Evolutionary conservation across 2,329 filamentous ascomycete species (phyloP).

Genomic region (Penicillium palitans): DNA sequence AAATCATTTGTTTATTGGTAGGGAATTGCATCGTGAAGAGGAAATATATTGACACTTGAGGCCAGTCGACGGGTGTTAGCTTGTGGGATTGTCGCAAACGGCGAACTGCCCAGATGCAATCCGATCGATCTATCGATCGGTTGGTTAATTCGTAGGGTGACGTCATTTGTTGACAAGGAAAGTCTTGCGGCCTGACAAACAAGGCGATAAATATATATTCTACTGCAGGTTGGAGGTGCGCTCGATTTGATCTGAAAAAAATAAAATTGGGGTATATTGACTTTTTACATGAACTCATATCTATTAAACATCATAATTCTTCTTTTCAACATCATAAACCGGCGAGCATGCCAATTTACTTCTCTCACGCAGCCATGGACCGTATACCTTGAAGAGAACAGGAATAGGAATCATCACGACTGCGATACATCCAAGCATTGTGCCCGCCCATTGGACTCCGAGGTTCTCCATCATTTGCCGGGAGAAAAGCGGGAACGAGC

Average conservation of each 20-base stretch:
- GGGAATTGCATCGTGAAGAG: background rate
- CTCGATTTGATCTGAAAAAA: background rate
- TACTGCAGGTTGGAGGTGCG: background rate
- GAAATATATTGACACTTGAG: background rate
- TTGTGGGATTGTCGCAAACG: background rate
- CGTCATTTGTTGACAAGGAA: background rate
- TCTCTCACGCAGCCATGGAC: slow-evolving; percentile 8
- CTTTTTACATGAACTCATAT: background rate
- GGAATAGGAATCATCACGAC: slow-evolving; percentile 10
- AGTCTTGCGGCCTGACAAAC: background rate
- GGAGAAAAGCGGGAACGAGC: slow-evolving; percentile 11
- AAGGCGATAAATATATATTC: background rate
- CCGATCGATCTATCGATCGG: background rate
- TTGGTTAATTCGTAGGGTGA: background rate
- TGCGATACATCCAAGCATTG: slow-evolving; percentile 10
- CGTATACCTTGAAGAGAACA: slow-evolving; percentile 11
- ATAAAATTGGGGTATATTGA: slow-evolving; percentile 3
- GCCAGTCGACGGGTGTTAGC: background rate
- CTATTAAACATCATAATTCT: slow-evolving; percentile 10
- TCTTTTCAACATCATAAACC: slow-evolving; percentile 11
- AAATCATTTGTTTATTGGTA: background rate
- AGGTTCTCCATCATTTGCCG: slow-evolving; percentile 12
- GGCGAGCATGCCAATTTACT: slow-evolving; percentile 11
- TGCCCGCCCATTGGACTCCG: slow-evolving; percentile 11
- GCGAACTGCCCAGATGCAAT: background rate